Percentiles rank a stretch among this genome's conserved stretches.
Conservation (phyloP, 2,329 filamentous ascomycete species). For the Cladosporium sp. region DNA sequence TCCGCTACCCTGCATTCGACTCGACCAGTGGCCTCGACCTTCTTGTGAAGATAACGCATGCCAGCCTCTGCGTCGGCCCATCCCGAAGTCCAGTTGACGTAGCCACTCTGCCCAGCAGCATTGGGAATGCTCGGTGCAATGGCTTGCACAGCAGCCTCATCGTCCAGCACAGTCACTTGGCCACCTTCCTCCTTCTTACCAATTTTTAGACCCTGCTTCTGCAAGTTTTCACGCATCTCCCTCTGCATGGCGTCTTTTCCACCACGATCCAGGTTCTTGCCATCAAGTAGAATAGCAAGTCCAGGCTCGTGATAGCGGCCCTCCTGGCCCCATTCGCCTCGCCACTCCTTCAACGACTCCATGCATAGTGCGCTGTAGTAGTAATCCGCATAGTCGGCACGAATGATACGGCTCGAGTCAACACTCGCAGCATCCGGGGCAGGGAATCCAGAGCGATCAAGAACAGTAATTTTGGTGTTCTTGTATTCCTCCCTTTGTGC, state of each 20-base stretch:
- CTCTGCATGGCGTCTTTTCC: slow-evolving; percentile 44
- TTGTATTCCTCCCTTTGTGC: slow-evolving; percentile 54
- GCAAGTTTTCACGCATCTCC: slow-evolving; percentile 58
- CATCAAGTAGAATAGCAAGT: slow-evolving; percentile 59
- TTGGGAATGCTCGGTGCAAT: slow-evolving; percentile 37
- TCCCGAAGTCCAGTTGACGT: slow-evolving; percentile 68
- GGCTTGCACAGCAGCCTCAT: slow-evolving; percentile 36
- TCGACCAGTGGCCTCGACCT: slow-evolving; percentile 50
- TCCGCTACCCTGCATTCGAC: slow-evolving; percentile 50
- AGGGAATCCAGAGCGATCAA: slow-evolving; percentile 56
- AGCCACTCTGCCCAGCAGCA: slow-evolving; percentile 60
- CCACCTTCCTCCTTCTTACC: slow-evolving; percentile 31
- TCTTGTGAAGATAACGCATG: slow-evolving; percentile 60
- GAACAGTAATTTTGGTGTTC: slow-evolving; percentile 51
- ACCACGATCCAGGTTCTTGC: slow-evolving; percentile 36
- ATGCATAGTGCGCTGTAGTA: slow-evolving; percentile 72
- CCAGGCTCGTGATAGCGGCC: slow-evolving; percentile 69
- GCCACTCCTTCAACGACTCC: slow-evolving; percentile 66
- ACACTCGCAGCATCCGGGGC: slow-evolving; percentile 50
- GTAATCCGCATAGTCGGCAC: slow-evolving; percentile 75
- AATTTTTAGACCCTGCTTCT: slow-evolving; percentile 43
- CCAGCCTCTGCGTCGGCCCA: slow-evolving; percentile 75
- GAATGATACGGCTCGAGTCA: slow-evolving; percentile 59
- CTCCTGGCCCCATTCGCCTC: slow-evolving; percentile 56
- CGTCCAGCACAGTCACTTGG: slow-evolving; percentile 36